Evolutionary conservation across 352 stramenopile genomes (phyloP).

Genomic region (Pythium rhizo-oryzae): DNA sequence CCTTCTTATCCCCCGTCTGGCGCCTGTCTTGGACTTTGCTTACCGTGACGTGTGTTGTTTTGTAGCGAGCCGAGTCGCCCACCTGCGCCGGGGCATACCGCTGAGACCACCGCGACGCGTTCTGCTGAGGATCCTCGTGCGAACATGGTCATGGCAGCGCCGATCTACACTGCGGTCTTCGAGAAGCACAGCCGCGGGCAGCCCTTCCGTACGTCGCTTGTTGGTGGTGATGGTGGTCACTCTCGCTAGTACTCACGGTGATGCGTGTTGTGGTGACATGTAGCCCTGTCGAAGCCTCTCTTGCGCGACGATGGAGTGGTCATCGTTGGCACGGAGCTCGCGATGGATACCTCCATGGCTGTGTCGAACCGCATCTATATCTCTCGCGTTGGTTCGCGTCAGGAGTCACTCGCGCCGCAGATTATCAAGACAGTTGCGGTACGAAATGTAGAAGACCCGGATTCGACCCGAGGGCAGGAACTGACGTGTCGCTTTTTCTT

Average conservation of each 20-base stretch:
- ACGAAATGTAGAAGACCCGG: neutral
- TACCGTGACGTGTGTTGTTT: neutral
- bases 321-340: constrained; percentile 66
- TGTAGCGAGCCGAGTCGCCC: neutral
- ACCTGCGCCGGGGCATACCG: no score
- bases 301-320: constrained; percentile 73
- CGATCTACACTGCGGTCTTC: constrained; percentile 4
- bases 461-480: no score
- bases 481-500: neutral
- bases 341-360: neutral
- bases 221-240: neutral
- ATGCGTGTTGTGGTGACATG: constrained; percentile 9
- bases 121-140: no score
- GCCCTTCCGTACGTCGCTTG: constrained; percentile 23
- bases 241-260: neutral
- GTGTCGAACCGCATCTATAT: constrained; percentile 65
- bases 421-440: constrained; percentile 52
- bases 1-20: neutral
- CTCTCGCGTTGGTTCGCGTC: constrained; percentile 43
- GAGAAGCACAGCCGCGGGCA: constrained; percentile 16
- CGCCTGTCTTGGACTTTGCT: neutral
- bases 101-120: no score
- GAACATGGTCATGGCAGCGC: neutral
- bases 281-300: constrained; percentile 79
- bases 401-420: constrained; percentile 28